Percentiles rank a stretch among this genome's conserved stretches.
Evolutionary conservation across 1,139 yeast genomes (phyloP).

Genomic region (Zygosaccharomyces pseudobailii): DNA sequence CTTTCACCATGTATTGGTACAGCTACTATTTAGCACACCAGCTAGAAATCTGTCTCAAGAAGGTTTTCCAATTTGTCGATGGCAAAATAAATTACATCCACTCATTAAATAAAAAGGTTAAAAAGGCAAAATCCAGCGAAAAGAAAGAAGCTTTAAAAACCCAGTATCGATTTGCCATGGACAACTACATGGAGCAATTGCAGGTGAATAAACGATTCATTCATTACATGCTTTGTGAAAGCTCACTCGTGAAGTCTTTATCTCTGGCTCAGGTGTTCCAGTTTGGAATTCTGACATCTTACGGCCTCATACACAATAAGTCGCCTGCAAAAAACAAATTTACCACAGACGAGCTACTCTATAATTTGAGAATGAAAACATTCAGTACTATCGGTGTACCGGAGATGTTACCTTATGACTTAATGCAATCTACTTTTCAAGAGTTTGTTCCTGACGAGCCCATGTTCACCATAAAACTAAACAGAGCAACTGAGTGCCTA

Average conservation of each 20-base stretch:
- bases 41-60: conserved; percentile 45
- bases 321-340: conserved; percentile 41
- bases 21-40: conserved; percentile 49
- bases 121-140: conserved; percentile 40
- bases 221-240: conserved; percentile 36
- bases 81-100: conserved; percentile 38
- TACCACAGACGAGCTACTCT: conserved; percentile 46
- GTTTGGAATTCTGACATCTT: conserved; percentile 38
- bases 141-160: conserved; percentile 32
- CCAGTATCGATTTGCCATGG: conserved; percentile 26
- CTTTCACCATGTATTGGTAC: conserved; percentile 65
- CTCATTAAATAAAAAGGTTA: conserved; percentile 41
- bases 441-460: conserved; percentile 24
- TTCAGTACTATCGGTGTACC: conserved; percentile 85
- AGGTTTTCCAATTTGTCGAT: conserved; percentile 45
- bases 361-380: conserved; percentile 69
- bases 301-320: conserved; percentile 34
- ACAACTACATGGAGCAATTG: conserved; percentile 28
- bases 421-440: conserved; percentile 21
- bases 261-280: conserved; percentile 40
- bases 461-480: conserved; percentile 15
- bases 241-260: conserved; percentile 37
- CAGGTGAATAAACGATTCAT: conserved; percentile 20
- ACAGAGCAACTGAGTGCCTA: conserved; percentile 19
- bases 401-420: conserved; percentile 46